Conservation (phyloP, 805 yeast species). For the Ogataea paraovalis region DNA sequence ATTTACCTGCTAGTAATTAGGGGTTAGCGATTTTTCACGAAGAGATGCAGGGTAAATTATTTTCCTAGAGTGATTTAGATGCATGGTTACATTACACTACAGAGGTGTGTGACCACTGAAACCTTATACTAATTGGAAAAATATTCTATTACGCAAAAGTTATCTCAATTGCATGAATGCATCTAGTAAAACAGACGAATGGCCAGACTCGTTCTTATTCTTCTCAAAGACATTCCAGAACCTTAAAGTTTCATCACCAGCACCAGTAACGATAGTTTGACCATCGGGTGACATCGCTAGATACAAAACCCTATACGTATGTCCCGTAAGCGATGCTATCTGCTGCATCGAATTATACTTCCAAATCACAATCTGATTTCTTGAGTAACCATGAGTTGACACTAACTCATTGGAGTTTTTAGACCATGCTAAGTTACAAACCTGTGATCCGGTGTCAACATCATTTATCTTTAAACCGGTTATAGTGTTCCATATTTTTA, state of each 20-base stretch:
- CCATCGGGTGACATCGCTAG: slow-evolving; percentile 93
- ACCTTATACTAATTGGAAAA: too few species aligned
- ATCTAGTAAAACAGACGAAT: slow-evolving; percentile 62
- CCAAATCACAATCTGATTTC: slow-evolving; percentile 91
- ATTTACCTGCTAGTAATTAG: too few species aligned
- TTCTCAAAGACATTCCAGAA: slow-evolving; percentile 95
- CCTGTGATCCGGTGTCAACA: slow-evolving; percentile 94
- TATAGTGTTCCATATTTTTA: slow-evolving; percentile 88
- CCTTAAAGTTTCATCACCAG: slow-evolving; percentile 94
- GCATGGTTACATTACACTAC: too few species aligned
- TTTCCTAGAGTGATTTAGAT: too few species aligned
- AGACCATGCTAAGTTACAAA: slow-evolving; percentile 92
- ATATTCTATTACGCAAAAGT: slow-evolving; percentile 1
- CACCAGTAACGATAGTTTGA: slow-evolving; percentile 94
- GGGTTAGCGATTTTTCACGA: too few species aligned
- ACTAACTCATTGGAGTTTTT: slow-evolving; percentile 88
- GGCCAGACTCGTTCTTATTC: slow-evolving; percentile 52
- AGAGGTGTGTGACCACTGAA: too few species aligned
- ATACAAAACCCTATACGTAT: slow-evolving; percentile 86
- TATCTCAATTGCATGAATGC: slow-evolving; percentile 72
- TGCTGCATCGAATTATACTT: slow-evolving; percentile 91
- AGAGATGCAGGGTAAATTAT: too few species aligned
- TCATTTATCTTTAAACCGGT: slow-evolving; percentile 72
- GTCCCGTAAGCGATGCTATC: slow-evolving; percentile 90
- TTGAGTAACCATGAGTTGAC: slow-evolving; percentile 90